Evolutionary conservation across 1,139 yeast genomes (phyloP).

Genomic region (Candida freyschussii): DNA sequence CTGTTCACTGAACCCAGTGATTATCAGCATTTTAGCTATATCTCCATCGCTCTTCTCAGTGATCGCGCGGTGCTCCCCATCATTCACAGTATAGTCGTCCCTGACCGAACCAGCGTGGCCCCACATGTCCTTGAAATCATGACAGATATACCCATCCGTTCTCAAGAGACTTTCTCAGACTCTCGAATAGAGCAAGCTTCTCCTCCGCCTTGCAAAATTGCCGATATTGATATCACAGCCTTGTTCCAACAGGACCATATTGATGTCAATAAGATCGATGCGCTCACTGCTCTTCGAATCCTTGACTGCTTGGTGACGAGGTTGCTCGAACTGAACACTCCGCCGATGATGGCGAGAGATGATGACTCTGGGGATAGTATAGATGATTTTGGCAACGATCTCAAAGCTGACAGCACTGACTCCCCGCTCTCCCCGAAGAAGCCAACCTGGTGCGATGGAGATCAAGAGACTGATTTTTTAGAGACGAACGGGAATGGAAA

Average conservation of each 20-base stretch:
- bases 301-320: slow-evolving; percentile 7
- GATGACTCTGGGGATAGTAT: not conserved
- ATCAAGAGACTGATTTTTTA: not conserved
- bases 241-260: slow-evolving; percentile 1
- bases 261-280: slow-evolving; percentile 6
- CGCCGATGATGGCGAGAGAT: not conserved
- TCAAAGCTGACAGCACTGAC: no score
- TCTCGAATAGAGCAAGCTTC: no score
- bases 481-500: not conserved
- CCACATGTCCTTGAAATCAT: no score
- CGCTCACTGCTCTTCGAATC: slow-evolving; percentile 9
- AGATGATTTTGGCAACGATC: slow-evolving; percentile 1
- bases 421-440: slow-evolving; percentile 13
- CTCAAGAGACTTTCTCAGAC: no score
- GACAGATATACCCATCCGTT: no score
- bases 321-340: slow-evolving; percentile 3
- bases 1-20: no score
- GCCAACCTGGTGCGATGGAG: slow-evolving; percentile 13
- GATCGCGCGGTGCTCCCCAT: no score
- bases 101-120: no score
- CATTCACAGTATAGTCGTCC: no score
- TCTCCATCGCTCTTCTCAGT: no score
- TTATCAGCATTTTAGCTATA: no score
- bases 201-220: no score
- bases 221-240: slow-evolving; percentile 3